Percentiles rank a stretch among this genome's conserved stretches.
phyloP scores from a whole-genome alignment of 805 yeast species.

The Pichia eremophila region DNA sequence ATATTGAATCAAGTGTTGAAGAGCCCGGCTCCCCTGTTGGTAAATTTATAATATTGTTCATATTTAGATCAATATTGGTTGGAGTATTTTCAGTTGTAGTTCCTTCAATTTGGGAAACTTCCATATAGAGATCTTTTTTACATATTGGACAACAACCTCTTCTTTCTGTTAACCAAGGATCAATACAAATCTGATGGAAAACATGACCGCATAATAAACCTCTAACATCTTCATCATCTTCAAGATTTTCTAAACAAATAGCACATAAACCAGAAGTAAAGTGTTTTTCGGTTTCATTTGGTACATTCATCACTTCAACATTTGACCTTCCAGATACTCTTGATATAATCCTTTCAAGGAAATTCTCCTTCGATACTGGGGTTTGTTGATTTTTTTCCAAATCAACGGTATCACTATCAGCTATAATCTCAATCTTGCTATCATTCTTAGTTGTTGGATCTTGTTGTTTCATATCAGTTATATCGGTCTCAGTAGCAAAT shows the following conservation, averaged over 20 bases:
- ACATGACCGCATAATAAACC: conserved; percentile 78
- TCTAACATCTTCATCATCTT: conserved; percentile 54
- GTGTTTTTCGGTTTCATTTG: conserved; percentile 23
- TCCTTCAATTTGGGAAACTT: conserved; percentile 11
- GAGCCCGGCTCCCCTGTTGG: conserved; percentile 9
- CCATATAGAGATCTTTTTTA: conserved; percentile 41
- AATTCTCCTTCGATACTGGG: neutral
- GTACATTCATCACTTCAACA: neutral
- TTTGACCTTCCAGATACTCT: neutral
- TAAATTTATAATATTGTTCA: conserved; percentile 1
- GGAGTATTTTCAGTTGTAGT: no score
- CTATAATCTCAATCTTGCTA: neutral
- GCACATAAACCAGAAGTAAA: conserved; percentile 68
- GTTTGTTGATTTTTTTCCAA: neutral
- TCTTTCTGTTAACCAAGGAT: conserved; percentile 70
- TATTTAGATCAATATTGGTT: neutral
- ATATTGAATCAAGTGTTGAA: conserved; percentile 19
- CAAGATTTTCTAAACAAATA: conserved; percentile 62
- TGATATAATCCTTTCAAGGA: neutral
- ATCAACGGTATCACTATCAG: neutral
- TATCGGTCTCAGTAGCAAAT: no score
- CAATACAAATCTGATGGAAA: conserved; percentile 70
- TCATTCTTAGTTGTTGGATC: neutral
- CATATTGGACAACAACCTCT: conserved; percentile 82
- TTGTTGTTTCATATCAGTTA: neutral